A percentile compares a stretch with the other conserved stretches of the same genome.
phyloP scores from a whole-genome alignment of 345 rosid species.

The Brassica nigra region DNA sequence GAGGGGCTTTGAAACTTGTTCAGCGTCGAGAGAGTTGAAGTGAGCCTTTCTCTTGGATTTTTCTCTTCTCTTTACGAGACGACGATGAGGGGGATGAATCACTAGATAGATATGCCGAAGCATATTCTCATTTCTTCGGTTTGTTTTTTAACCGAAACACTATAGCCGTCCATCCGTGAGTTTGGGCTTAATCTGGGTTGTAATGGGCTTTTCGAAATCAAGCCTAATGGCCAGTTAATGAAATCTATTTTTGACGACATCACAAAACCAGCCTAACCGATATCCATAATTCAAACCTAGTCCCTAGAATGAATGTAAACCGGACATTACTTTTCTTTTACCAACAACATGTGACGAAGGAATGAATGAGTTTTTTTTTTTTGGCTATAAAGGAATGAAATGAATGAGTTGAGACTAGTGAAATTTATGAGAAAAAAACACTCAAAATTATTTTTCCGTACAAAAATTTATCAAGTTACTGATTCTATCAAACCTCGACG shows the following conservation, averaged over 20 bases:
- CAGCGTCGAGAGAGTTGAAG: background rate
- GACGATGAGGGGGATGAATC: conserved; percentile 1
- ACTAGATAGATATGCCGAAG: conserved; percentile 17
- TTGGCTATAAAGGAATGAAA: too few species aligned
- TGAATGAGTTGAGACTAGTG: background rate
- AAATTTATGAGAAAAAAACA: background rate
- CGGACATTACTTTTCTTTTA: background rate
- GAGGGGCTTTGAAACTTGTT: background rate
- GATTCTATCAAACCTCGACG: background rate
- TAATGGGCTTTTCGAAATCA: background rate
- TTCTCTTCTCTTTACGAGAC: background rate
- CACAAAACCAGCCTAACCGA: background rate
- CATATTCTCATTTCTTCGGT: conserved; percentile 37
- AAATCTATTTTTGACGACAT: background rate
- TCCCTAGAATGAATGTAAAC: background rate
- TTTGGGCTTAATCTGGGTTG: background rate
- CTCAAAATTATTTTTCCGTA: background rate
- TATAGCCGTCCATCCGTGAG: background rate
- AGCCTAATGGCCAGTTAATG: background rate
- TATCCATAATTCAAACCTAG: background rate
- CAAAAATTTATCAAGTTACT: background rate
- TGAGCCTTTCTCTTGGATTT: background rate
- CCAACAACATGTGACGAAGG: background rate
- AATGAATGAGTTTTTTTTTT: too few species aligned
- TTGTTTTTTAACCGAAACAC: background rate